Evolutionary conservation across 345 rosid genomes (phyloP).

Genomic region (Brassica napus): Da-Ae NC_063445.1:53421001-53421500

Average conservation of each 20-base stretch:
- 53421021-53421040: constrained; percentile 31
- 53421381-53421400: constrained; percentile 49
- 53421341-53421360: constrained; percentile 54
- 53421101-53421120: not conserved
- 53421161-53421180: constrained; percentile 7
- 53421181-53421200: not conserved
- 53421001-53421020: constrained; percentile 24
- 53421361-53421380: constrained; percentile 53
- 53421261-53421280: not conserved
- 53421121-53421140: constrained; percentile 5
- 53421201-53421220: constrained; percentile 1
- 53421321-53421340: constrained; percentile 58
- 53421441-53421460: constrained; percentile 56
- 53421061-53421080: not conserved
- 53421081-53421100: not conserved
- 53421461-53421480: constrained; percentile 47
- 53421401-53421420: constrained; percentile 44
- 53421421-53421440: constrained; percentile 56
- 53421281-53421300: not conserved
- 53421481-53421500: constrained; percentile 54
- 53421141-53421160: not conserved
- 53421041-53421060: not conserved
- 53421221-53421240: constrained; percentile 2
- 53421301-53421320: constrained; percentile 1
- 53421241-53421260: constrained; percentile 9